phyloP scores from a whole-genome alignment of 164 flowering plant genomes.

The Umbilicus rupestris region DNA sequence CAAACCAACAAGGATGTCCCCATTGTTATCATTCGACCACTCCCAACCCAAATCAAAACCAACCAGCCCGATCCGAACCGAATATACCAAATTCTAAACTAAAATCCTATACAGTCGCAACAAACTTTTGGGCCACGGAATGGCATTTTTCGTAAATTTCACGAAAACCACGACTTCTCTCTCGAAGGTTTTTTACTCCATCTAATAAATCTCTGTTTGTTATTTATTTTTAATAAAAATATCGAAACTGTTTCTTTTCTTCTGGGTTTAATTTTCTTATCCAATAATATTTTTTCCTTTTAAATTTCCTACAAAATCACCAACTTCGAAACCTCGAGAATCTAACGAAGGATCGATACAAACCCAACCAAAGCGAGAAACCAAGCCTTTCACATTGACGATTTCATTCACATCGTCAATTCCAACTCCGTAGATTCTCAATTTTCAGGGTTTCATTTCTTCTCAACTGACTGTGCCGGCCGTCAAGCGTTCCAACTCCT shows the following conservation, averaged over 20 bases:
- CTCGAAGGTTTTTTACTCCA: neutral
- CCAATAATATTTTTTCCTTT: neutral
- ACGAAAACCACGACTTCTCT: neutral
- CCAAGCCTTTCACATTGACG: constrained; percentile 4
- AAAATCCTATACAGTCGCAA: neutral
- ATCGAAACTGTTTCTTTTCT: neutral
- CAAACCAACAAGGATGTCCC: too few species aligned
- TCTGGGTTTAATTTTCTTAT: neutral
- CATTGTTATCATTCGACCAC: too few species aligned
- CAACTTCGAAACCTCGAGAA: neutral
- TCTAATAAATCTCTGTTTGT: too few species aligned
- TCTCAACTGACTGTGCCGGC: too few species aligned
- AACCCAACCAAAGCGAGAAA: neutral
- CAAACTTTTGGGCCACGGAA: neutral
- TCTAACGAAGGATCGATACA: neutral
- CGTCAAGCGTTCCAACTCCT: neutral
- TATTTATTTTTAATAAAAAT: too few species aligned
- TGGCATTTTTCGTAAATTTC: too few species aligned
- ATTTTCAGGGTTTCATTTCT: neutral
- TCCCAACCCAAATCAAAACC: too few species aligned
- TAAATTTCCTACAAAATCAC: neutral
- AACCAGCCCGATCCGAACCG: neutral
- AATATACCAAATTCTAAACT: neutral
- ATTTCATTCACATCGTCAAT: neutral
- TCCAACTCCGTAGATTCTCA: neutral